Evolutionary conservation across 768 basidiomycete genomes (phyloP), one percentile per base, ranked within the genome.

Genomic region (Artomyces pyxidatus): DNA sequence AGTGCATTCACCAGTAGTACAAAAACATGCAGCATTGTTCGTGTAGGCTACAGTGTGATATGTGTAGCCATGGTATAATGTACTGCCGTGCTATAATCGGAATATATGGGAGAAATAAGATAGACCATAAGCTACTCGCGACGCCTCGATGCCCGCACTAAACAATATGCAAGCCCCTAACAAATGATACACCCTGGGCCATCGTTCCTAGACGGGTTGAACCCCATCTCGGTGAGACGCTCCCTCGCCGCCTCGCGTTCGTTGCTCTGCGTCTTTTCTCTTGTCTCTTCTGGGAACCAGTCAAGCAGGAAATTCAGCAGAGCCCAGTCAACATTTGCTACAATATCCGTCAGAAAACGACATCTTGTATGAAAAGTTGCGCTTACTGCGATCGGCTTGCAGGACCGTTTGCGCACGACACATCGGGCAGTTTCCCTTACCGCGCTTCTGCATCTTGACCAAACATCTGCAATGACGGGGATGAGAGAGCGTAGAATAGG

Each of bases 281-380:
- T 78, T 14, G 89, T 73, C 62, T 96, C 94, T 12, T 77, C 61
- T 0, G 94, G 91, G 64, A 97, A 97, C 90, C 91, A 96, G 57
- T 87, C 82, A 50, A 84, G 75, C 83, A 96, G 89, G 58, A 91
- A 92, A 55, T 89, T 86, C 40, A 85, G 69, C 40, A 90, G 61
- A 1, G 80, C 86, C 75, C 79, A 80, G 58, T 91, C 88, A 14
- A 91, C 76, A 58, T 90, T 91, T 3, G 74, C 87, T 89, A 29
- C 16, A 40, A 19, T 40, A n/a, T 14, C 21, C 42, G 2, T 14
- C 21, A 11, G 16, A 42, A 38, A 3, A 47, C 28, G 16, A 21
- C 8, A 22, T 25, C 16, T 26, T 37, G 5, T 8, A 14, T 17
- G 39, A 4, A 16, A 17, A 21, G 17, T 26, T 16, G 3, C 21